These are phyloP conservation scores for Camellia oleifera DNA, from an alignment of 179 eudicot genomes.

Conservation along the genomic window DNA sequence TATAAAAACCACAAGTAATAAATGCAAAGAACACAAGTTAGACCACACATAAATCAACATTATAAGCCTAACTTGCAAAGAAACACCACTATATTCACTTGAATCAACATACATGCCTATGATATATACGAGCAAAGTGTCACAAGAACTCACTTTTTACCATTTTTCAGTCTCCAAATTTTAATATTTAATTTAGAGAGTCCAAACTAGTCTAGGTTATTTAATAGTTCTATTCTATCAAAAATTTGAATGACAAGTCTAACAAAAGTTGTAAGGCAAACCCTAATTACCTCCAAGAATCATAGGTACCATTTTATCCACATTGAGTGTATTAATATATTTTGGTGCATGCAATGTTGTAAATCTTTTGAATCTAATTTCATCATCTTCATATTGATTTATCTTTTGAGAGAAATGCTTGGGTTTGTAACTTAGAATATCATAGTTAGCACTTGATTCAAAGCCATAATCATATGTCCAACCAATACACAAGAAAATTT, in stretches of 20 bases:
- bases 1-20: conserved; percentile 22
- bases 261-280: not conserved
- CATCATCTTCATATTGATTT: not conserved
- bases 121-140: not conserved
- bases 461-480: not conserved
- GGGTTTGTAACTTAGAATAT: not conserved
- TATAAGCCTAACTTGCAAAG: conserved; percentile 10
- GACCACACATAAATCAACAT: not conserved
- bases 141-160: not conserved
- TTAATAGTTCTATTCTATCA: not conserved
- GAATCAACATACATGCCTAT: not conserved
- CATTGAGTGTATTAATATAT: no score
- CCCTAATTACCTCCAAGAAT: no score
- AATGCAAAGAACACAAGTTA: conserved; percentile 18
- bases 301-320: no score
- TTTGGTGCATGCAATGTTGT: not conserved
- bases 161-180: not conserved
- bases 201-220: not conserved
- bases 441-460: not conserved
- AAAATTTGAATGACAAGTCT: not conserved
- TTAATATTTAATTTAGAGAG: not conserved
- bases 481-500: not conserved
- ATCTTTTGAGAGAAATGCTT: not conserved
- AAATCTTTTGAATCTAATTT: not conserved
- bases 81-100: not conserved